Evolutionary conservation across 768 basidiomycete genomes (phyloP).

Genomic region (Agaricus blazei): DNA sequence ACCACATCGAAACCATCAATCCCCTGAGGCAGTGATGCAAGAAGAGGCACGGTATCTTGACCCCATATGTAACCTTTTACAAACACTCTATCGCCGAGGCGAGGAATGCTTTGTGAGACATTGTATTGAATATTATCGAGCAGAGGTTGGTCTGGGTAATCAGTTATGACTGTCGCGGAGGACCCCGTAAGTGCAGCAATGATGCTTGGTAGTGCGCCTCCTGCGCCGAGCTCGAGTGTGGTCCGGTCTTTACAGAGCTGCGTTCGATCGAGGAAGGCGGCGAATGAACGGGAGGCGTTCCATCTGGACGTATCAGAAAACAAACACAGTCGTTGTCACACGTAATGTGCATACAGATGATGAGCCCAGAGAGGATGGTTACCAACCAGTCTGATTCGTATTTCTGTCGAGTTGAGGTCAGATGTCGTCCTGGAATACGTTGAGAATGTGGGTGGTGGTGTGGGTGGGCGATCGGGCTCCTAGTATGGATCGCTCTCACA

Average conservation of each 20-base stretch:
- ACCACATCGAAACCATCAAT: slow-evolving; percentile 62
- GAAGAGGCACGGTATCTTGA: slow-evolving; percentile 39
- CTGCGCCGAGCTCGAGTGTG: slow-evolving; percentile 91
- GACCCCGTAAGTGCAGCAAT: slow-evolving; percentile 37
- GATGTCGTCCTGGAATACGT: slow-evolving; percentile 39
- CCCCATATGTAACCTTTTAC: slow-evolving; percentile 81
- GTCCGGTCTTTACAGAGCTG: slow-evolving; percentile 32
- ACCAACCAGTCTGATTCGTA: slow-evolving; percentile 70
- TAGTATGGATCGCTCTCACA: slow-evolving; percentile 17
- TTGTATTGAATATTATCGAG: slow-evolving; percentile 75
- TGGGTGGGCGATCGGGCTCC: slow-evolving; percentile 66
- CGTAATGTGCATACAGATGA: slow-evolving; percentile 46
- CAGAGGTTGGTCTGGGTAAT: slow-evolving; percentile 81
- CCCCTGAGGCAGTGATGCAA: slow-evolving; percentile 23
- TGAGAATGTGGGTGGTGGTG: slow-evolving; percentile 54
- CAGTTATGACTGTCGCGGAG: slow-evolving; percentile 74
- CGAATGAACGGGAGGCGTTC: slow-evolving; percentile 75
- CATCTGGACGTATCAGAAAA: slow-evolving; percentile 43
- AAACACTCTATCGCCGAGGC: slow-evolving; percentile 27
- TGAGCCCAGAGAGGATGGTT: slow-evolving; percentile 82
- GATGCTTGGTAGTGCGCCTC: slow-evolving; percentile 84
- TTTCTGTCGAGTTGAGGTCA: slow-evolving; percentile 18
- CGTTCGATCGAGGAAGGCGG: slow-evolving; percentile 61
- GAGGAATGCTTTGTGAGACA: slow-evolving; percentile 49
- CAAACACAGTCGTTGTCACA: neutral